Conservation (phyloP, 176 grass and related monocot genomes). For the Neostapfia colusana region DNA sequence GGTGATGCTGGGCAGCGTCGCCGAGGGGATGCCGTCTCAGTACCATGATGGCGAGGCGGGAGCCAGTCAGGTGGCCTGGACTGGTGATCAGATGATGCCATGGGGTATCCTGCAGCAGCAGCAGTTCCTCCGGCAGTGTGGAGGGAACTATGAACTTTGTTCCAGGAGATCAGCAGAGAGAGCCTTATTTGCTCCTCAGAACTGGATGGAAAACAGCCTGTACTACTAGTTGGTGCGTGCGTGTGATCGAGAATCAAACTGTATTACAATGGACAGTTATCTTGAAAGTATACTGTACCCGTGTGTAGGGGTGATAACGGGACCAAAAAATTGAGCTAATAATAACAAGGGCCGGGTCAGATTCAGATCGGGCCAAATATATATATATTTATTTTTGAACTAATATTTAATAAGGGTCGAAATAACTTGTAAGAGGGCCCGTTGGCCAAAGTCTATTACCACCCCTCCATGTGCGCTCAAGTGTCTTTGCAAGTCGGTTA, state of each 20-base stretch:
- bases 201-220: neutral
- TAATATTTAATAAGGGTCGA: too few relatives aligned
- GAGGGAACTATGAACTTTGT: neutral
- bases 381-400: too few relatives aligned
- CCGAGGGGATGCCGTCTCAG: neutral
- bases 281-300: too few relatives aligned
- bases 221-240: neutral
- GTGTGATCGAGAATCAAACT: neutral
- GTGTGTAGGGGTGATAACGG: too few relatives aligned
- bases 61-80: neutral
- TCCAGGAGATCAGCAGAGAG: neutral
- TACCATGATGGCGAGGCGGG: neutral
- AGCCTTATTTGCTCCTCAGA: neutral
- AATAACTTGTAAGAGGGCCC: too few relatives aligned
- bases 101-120: neutral
- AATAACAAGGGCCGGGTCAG: too few relatives aligned
- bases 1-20: slow-evolving; percentile 42
- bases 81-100: neutral
- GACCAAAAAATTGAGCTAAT: too few relatives aligned
- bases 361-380: too few relatives aligned
- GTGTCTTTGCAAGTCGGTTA: too few relatives aligned
- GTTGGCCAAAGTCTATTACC: too few relatives aligned
- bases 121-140: neutral
- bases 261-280: too few relatives aligned
- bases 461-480: too few relatives aligned